Evolutionary conservation across 2,329 filamentous ascomycete species (phyloP).

Genomic region (Colletotrichum coccodes): DNA sequence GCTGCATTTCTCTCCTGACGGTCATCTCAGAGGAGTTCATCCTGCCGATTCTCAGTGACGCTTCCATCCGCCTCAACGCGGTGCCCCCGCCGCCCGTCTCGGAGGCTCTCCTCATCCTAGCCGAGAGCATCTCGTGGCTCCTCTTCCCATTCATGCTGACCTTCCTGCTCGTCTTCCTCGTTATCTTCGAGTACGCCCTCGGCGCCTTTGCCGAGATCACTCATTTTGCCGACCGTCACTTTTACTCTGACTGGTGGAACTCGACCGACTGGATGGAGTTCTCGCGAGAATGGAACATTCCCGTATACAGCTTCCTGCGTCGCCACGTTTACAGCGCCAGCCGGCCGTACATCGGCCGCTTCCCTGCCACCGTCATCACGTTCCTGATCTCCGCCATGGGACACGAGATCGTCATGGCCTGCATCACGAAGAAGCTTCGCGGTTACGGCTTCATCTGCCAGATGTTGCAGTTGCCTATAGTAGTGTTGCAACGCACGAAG

Average conservation of each 20-base stretch:
- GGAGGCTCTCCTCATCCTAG: slow-evolving; percentile 82
- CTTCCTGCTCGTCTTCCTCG: slow-evolving; percentile 93
- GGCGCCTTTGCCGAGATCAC: slow-evolving; percentile 96
- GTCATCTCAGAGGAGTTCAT: slow-evolving; percentile 96
- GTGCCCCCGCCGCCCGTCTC: slow-evolving; percentile 50
- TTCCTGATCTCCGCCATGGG: slow-evolving; percentile 90
- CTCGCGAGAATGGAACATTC: slow-evolving; percentile 96
- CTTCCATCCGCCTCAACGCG: slow-evolving; percentile 63
- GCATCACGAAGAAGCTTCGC: slow-evolving; percentile 95
- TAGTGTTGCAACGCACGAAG: slow-evolving; percentile 86
- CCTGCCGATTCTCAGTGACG: slow-evolving; percentile 85
- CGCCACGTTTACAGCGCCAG: slow-evolving; percentile 93
- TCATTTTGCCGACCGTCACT: slow-evolving; percentile 90
- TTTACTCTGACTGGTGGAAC: slow-evolving; percentile 86
- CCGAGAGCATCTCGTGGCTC: slow-evolving; percentile 89
- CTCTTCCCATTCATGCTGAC: slow-evolving; percentile 98
- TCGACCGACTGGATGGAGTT: slow-evolving; percentile 95
- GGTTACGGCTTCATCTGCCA: slow-evolving; percentile 95
- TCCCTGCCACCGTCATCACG: slow-evolving; percentile 85
- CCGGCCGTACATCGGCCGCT: slow-evolving; percentile 78
- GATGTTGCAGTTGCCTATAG: slow-evolving; percentile 96
- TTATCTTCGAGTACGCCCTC: slow-evolving; percentile 97
- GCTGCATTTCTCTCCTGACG: slow-evolving; percentile 94
- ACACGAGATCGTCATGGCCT: slow-evolving; percentile 96
- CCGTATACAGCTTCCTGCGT: slow-evolving; percentile 94